Evolutionary conservation across 2,329 filamentous ascomycete species (phyloP).

Genomic region (Diplodia mutila): DNA sequence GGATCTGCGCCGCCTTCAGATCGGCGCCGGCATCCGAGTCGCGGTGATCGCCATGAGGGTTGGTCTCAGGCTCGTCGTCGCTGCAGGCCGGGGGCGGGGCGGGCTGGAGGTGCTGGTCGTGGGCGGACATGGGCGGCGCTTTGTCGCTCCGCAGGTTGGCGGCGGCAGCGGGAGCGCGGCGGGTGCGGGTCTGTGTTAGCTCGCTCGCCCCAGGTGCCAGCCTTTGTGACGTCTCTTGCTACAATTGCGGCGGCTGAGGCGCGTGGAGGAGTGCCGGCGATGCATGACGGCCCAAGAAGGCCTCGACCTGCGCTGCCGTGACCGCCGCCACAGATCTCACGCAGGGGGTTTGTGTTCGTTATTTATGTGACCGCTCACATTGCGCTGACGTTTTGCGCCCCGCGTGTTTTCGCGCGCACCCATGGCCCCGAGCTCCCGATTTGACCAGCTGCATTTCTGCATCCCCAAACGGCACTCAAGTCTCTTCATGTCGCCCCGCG

Average conservation of each 20-base stretch:
- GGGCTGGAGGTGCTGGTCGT: neutral
- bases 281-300: slow-evolving; percentile 15
- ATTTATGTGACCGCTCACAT: slow-evolving; percentile 19
- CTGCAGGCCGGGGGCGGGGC: neutral
- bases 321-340: neutral
- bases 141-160: slow-evolving; percentile 9
- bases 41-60: slow-evolving; percentile 1
- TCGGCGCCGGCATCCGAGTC: slow-evolving; percentile 26
- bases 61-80: neutral
- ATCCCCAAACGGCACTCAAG: slow-evolving; percentile 14
- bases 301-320: neutral
- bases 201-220: neutral
- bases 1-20: slow-evolving; percentile 41
- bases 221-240: too few relatives aligned
- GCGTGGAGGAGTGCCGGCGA: neutral
- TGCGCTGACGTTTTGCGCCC: slow-evolving; percentile 14
- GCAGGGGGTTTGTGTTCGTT: neutral
- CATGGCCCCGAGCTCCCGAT: neutral
- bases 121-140: slow-evolving; percentile 25
- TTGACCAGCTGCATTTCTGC: slow-evolving; percentile 21
- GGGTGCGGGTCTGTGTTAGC: neutral
- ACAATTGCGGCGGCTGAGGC: slow-evolving; percentile 11
- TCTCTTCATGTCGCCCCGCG: slow-evolving; percentile 16
- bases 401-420: slow-evolving; percentile 16
- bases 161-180: slow-evolving; percentile 11